phyloP scores from a whole-genome alignment of 2,329 filamentous ascomycete genomes.

The Nemania sp. region DNA sequence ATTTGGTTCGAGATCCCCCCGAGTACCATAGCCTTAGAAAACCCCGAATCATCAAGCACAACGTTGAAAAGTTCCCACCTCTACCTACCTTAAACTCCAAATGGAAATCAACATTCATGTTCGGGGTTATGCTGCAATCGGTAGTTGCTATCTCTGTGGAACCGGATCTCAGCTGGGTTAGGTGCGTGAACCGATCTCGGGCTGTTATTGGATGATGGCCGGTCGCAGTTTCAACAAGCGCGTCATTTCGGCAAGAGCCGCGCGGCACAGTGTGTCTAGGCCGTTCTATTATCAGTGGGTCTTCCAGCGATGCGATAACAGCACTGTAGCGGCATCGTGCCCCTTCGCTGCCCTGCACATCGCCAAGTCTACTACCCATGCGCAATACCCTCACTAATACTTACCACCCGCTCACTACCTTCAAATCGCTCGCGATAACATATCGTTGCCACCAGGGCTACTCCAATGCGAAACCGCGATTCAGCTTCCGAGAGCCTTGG shows the following conservation, averaged over 20 bases:
- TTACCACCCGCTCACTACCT: background rate
- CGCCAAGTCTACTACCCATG: constrained; percentile 17
- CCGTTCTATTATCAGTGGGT: constrained; percentile 8
- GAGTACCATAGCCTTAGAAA: too few species aligned
- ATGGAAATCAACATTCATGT: too few species aligned
- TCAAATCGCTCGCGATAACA: constrained; percentile 4
- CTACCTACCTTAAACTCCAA: too few species aligned
- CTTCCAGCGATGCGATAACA: background rate
- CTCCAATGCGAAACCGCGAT: constrained; percentile 7
- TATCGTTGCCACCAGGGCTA: constrained; percentile 1
- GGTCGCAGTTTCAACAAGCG: background rate
- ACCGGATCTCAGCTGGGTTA: too few species aligned
- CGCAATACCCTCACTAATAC: constrained; percentile 8
- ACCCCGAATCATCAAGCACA: too few species aligned
- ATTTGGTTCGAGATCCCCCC: too few species aligned
- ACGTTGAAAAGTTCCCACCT: too few species aligned
- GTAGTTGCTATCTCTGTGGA: too few species aligned
- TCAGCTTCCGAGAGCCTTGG: background rate
- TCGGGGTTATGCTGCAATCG: too few species aligned
- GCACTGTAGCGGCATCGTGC: background rate
- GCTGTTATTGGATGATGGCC: too few species aligned
- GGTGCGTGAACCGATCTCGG: too few species aligned
- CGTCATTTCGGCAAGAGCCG: constrained; percentile 15
- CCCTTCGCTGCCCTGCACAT: background rate
- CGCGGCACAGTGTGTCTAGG: background rate